Conservation (phyloP, 257 asterid species). For the Plantago major region DNA sequence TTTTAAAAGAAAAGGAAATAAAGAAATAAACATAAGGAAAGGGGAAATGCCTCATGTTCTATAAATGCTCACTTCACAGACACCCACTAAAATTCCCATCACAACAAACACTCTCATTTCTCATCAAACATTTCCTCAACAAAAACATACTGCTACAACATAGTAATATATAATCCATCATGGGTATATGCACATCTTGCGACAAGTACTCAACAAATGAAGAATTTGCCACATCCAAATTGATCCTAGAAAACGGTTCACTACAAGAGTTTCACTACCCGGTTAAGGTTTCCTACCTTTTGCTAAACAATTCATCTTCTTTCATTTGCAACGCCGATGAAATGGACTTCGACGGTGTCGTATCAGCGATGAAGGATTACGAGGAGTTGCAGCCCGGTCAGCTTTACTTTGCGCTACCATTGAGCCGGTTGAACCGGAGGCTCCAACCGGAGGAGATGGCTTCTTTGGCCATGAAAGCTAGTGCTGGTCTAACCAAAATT, state of each 20-base stretch:
- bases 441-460: conserved; percentile 92
- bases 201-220: conserved; percentile 41
- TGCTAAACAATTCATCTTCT: conserved; percentile 57
- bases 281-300: conserved; percentile 61
- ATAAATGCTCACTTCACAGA: no score
- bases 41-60: no score
- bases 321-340: conserved; percentile 93
- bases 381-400: conserved; percentile 84
- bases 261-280: conserved; percentile 77
- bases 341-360: conserved; percentile 76
- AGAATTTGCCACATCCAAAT: conserved; percentile 57
- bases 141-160: neutral
- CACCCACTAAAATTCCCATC: no score
- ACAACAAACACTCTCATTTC: no score
- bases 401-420: conserved; percentile 77
- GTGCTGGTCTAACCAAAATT: conserved; percentile 43
- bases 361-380: conserved; percentile 59
- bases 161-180: neutral
- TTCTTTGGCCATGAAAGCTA: conserved; percentile 90
- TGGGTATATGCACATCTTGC: conserved; percentile 91
- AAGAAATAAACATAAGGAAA: no score
- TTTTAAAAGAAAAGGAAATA: no score
- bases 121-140: neutral
- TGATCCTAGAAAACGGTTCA: conserved; percentile 71
- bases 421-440: conserved; percentile 47